Percentiles rank a stretch among this genome's conserved stretches.
Conservation (phyloP, 345 rosid genomes). For the Barbarea vulgaris region DNA sequence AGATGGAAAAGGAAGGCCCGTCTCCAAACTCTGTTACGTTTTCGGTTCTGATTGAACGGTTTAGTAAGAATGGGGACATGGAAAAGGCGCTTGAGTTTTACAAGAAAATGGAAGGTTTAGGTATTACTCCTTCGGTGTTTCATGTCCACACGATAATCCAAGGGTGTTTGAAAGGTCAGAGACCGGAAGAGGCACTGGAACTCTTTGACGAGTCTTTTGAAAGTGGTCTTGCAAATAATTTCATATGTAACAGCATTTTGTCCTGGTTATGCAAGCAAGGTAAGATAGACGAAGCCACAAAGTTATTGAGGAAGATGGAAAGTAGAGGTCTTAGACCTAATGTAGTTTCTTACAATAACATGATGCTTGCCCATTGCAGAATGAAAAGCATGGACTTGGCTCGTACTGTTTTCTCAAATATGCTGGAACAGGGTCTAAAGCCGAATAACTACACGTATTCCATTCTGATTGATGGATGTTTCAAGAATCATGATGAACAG, state of each 20-base stretch:
- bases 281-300: constrained; percentile 57
- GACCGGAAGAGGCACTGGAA: constrained; percentile 50
- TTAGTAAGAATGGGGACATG: constrained; percentile 57
- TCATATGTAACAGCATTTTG: constrained; percentile 56
- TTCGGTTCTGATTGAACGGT: constrained; percentile 66
- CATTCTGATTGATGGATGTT: constrained; percentile 66
- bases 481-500: constrained; percentile 49
- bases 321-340: constrained; percentile 48
- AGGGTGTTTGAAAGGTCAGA: constrained; percentile 52
- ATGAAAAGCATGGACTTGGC: constrained; percentile 54
- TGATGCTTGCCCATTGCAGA: constrained; percentile 63
- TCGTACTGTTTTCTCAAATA: constrained; percentile 45
- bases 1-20: constrained; percentile 59
- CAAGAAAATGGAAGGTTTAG: constrained; percentile 57
- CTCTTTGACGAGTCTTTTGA: constrained; percentile 64
- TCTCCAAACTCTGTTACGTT: constrained; percentile 65
- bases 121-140: constrained; percentile 54
- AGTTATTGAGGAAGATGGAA: constrained; percentile 63
- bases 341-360: constrained; percentile 60
- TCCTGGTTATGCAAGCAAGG: constrained; percentile 58
- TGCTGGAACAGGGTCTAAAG: constrained; percentile 55
- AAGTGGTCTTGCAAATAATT: constrained; percentile 52
- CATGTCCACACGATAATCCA: constrained; percentile 53
- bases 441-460: constrained; percentile 66
- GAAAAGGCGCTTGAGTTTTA: constrained; percentile 63